Evolutionary conservation across 768 basidiomycete genomes (phyloP).

Genomic region (Lanmaoa pseudosensibilis): DNA sequence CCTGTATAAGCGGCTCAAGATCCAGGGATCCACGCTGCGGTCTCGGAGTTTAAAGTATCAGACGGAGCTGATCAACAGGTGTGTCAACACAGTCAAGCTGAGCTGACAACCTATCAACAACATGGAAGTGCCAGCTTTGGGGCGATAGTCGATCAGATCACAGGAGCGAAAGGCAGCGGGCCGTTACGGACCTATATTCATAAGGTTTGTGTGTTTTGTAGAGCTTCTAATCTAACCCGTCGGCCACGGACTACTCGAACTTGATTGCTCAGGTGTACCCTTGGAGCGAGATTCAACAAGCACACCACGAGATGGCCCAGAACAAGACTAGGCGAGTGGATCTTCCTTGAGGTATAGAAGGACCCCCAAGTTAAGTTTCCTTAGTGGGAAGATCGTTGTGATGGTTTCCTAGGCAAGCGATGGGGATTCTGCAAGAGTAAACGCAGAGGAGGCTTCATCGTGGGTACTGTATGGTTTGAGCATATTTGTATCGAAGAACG

Average conservation of each 20-base stretch:
- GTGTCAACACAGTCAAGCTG: conserved; percentile 11
- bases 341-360: conserved; percentile 1
- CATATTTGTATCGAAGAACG: conserved; percentile 6
- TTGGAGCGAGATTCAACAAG: conserved; percentile 76
- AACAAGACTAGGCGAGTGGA: conserved; percentile 53
- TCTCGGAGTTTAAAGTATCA: conserved; percentile 77
- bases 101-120: neutral
- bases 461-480: conserved; percentile 1
- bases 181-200: conserved; percentile 75
- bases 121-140: conserved; percentile 46
- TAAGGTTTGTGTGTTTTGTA: conserved; percentile 47
- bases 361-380: neutral
- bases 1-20: conserved; percentile 79
- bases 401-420: conserved; percentile 22
- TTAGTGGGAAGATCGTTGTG: conserved; percentile 35
- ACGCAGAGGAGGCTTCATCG: neutral
- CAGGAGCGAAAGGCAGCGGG: conserved; percentile 54
- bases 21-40: conserved; percentile 87
- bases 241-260: conserved; percentile 7
- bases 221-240: conserved; percentile 15
- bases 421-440: conserved; percentile 10
- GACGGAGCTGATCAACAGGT: conserved; percentile 63
- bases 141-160: conserved; percentile 58
- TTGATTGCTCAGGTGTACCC: conserved; percentile 59
- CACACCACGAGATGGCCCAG: conserved; percentile 82